These are phyloP conservation scores for Sideroxylon spinosum DNA, from an alignment of 179 eudicot species.

Conservation along the genomic window DNA sequence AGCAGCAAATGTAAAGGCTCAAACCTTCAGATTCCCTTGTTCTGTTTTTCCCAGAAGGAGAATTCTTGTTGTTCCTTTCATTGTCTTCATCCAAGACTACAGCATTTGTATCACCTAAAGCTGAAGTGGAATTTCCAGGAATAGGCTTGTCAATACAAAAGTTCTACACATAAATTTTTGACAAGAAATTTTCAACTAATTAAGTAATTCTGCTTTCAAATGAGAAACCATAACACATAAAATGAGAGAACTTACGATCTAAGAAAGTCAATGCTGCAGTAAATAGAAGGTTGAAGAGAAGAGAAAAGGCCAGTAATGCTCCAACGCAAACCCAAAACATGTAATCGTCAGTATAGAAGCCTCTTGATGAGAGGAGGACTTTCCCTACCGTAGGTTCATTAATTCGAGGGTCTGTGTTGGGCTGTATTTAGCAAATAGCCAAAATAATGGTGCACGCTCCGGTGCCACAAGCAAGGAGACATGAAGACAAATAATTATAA, in stretches of 20 bases:
- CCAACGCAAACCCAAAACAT: slow-evolving; percentile 50
- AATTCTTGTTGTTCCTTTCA: slow-evolving; percentile 11
- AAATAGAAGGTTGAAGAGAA: slow-evolving; percentile 44
- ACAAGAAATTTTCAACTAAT: background rate
- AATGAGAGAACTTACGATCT: slow-evolving; percentile 32
- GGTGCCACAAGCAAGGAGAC: background rate
- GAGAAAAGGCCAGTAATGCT: slow-evolving; percentile 43
- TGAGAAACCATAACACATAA: background rate
- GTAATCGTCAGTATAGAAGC: slow-evolving; percentile 33
- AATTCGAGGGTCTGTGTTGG: slow-evolving; percentile 40
- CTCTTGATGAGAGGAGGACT: slow-evolving; percentile 42
- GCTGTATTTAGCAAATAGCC: slow-evolving; percentile 27
- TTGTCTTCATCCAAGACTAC: slow-evolving; percentile 25
- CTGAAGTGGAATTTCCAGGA: slow-evolving; percentile 22
- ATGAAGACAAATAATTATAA: background rate
- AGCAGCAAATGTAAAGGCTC: background rate
- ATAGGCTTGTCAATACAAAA: background rate
- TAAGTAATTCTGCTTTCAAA: background rate
- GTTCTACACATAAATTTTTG: background rate
- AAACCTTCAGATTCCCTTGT: slow-evolving; percentile 4
- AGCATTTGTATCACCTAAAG: slow-evolving; percentile 34
- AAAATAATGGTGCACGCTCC: background rate
- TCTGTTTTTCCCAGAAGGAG: background rate
- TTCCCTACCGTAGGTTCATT: slow-evolving; percentile 37
- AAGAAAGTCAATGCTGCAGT: slow-evolving; percentile 38